Base-by-base conservation (phyloP, 768 basidiomycete genomes). In the Serendipita sp. region DNA sequence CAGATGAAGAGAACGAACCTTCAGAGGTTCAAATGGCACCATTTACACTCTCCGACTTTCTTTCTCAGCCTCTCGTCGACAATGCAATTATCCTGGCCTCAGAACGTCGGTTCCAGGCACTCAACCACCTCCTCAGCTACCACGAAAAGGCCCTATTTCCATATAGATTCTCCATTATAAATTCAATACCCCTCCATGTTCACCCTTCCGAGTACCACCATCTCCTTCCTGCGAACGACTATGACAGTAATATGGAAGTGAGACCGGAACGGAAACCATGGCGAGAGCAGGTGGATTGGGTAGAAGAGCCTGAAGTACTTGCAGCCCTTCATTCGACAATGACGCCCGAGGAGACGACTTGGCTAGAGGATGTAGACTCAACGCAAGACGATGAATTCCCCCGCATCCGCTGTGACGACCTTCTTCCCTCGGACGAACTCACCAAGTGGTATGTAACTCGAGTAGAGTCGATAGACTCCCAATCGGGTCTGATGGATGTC, bases 401-500 rank as follows among this genome's bases (percentile, higher is more conserved):
- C 18, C 51, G 64, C 45, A 18, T 34, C 8, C 56, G 56, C 8
- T 62, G 66, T 32, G 66, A 69, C 46, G 65, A 69, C 15, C 78
- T 78, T 1, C 72, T 85, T 23, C 71, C 80, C 2, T 74, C 77
- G 0, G 74, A 75, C 10, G 80, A 83, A 35, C 76, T 97, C 4
- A 75, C 83, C 3, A 63, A 71, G 30, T 98, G 93, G 94, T 97
- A 96, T 75, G 80, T 75, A 68, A 69, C 66, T 3, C 85, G 85
- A 36, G 83, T 90, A 30, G 76, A 85, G 45, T 67, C 70, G 13
- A 80, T 91, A 66, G 80, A 93, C 32, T 72, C 76, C 4, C 75
- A 77, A 0, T 84, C 85, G 0, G 93, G 92, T 0, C 81, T 91
- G 75, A 76, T 93, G 47, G 88, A 93, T 69, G 73, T 83, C 38